Evolutionary conservation across 768 basidiomycete genomes (phyloP), one percentile per base, ranked within the genome.

Genomic region (Russula virescens): DNA sequence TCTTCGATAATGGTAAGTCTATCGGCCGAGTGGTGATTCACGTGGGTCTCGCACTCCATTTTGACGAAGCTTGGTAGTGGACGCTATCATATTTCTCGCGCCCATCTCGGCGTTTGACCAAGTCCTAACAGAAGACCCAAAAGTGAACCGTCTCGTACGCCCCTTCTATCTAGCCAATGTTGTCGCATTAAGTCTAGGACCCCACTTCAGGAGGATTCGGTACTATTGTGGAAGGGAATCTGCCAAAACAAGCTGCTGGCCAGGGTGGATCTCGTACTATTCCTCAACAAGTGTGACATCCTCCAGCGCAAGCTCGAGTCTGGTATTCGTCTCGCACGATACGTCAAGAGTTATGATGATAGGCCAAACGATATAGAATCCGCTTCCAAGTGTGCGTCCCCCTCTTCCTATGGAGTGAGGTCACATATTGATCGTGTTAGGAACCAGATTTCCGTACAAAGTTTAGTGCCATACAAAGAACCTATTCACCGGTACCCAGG

Each of bases 221-320:
- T 89, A 57, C 77, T 85, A 49, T 76, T 92, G 11, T 92, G 89
- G 89, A 85, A 83, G 58, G 79, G 81, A 18, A 81, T 92, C 21
- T 87, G 86, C 65, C 80, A 82, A 31, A 90, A 90, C 74, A 83
- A 80, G 68, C 80, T 91, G 26, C 78, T 92, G 5, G 83, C 82
- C 48, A 77, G 81, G 49, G 88, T 90, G 34, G 86, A 88, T 66
- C 76, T 91, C 38, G 86, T 91, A 63, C 77, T 91, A 50, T 92
- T 91, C 76, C 76, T 92, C 56, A 92, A 91, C 75, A 92, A 92
- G 71, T 86, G 86, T 62, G 89, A 91, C 68, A 87, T 91, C 62
- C 74, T 91, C 58, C 81, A 81, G 63, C 68, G 77, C 49, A 91
- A 91, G 69, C 80, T 91, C 13, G 73, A 76, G 21, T 78, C 86